Percentiles rank a stretch among this genome's conserved stretches.
phyloP scores from a whole-genome alignment of 2,329 filamentous ascomycete genomes.

The Penicillium italicum region DNA sequence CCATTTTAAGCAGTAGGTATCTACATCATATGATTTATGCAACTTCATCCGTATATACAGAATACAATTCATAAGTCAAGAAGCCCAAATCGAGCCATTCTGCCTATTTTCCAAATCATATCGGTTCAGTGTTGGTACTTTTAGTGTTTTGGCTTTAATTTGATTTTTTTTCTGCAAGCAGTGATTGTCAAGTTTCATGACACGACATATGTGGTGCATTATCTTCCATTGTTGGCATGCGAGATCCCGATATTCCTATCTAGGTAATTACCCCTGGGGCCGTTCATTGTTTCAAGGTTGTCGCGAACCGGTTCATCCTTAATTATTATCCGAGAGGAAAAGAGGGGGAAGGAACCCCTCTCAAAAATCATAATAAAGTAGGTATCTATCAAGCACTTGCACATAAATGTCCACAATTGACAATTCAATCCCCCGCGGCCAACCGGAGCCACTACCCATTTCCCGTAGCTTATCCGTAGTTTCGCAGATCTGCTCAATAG shows the following conservation, averaged over 20 bases:
- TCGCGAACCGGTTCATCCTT: background rate
- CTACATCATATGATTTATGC: too few species aligned
- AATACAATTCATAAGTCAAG: too few species aligned
- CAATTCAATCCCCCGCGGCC: background rate
- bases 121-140: too few species aligned
- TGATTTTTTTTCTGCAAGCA: too few species aligned
- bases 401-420: constrained; percentile 14
- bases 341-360: background rate
- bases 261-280: background rate
- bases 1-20: background rate
- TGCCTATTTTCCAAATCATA: background rate
- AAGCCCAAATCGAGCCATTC: too few species aligned
- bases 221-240: background rate
- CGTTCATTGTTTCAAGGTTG: background rate
- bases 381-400: constrained; percentile 11
- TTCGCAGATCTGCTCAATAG: constrained; percentile 23
- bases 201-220: background rate
- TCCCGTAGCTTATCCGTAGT: constrained; percentile 13
- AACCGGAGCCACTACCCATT: background rate
- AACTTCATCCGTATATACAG: too few species aligned
- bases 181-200: background rate
- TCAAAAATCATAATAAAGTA: background rate
- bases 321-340: background rate
- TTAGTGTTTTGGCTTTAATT: too few species aligned
- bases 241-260: background rate